Percentiles rank a stretch among this genome's conserved stretches.
These are phyloP conservation scores for Pelargonium nanum DNA, from an alignment of 345 rosid genomes.

Conservation along the genomic window DNA sequence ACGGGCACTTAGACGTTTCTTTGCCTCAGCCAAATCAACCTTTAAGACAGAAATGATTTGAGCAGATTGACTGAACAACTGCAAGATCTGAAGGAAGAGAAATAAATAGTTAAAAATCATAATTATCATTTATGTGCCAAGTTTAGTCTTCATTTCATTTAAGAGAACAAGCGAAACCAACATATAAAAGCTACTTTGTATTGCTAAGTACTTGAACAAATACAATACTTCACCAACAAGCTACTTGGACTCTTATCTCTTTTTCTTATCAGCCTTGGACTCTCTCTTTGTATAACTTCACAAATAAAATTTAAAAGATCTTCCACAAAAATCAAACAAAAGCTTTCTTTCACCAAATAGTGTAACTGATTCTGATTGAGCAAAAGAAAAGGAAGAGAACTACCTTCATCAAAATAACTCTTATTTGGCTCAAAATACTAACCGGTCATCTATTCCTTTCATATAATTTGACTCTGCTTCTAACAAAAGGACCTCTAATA, in stretches of 20 bases:
- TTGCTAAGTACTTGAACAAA: no score
- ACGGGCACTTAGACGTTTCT: conserved; percentile 69
- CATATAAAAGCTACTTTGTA: neutral
- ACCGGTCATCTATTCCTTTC: neutral
- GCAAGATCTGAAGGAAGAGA: conserved; percentile 60
- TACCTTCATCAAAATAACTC: neutral
- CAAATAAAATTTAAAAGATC: neutral
- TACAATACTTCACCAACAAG: no score
- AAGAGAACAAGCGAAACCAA: neutral
- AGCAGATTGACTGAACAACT: conserved; percentile 87
- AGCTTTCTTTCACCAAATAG: neutral
- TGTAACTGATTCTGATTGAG: neutral
- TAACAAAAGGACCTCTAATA: neutral
- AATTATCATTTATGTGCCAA: neutral
- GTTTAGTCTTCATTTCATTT: neutral
- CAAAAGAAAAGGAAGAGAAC: neutral
- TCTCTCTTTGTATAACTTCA: neutral
- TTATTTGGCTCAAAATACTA: neutral
- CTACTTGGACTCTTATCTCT: no score
- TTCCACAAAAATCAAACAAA: neutral
- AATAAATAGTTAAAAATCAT: neutral
- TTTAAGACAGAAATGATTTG: conserved; percentile 57
- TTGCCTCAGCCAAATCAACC: conserved; percentile 86
- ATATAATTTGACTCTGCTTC: neutral
- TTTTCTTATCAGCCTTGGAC: no score